Percentiles rank a stretch among this genome's conserved stretches.
These are phyloP conservation scores for Calonectria multiphialidica DNA, from an alignment of 2,329 filamentous ascomycete species.

Conservation along the genomic window DNA sequence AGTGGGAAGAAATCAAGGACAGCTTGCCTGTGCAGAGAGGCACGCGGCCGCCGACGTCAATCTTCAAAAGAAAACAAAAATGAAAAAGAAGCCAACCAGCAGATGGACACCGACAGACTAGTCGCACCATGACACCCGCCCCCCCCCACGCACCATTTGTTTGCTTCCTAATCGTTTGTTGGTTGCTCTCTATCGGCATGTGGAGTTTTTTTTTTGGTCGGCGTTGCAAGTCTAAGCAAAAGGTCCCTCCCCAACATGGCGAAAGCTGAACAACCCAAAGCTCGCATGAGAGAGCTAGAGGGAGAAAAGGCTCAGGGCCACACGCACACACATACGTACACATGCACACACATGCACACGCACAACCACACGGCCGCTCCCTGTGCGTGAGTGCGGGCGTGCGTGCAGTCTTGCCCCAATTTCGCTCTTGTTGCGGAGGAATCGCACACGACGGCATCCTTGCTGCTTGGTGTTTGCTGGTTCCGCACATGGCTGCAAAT, in stretches of 20 bases:
- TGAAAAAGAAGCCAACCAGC: not conserved
- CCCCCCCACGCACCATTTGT: not conserved
- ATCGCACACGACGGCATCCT: not conserved
- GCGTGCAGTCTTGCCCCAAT: not conserved
- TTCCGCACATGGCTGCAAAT: slow-evolving; percentile 4
- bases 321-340: not conserved
- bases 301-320: not conserved
- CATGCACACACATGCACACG: not conserved
- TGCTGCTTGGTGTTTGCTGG: not conserved
- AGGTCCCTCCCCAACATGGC: not conserved
- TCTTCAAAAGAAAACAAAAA: not conserved
- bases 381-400: too few species aligned
- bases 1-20: not conserved
- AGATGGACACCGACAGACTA: too few species aligned
- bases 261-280: not conserved
- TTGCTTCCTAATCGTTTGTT: not conserved
- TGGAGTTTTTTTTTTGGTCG: not conserved
- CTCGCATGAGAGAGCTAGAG: not conserved
- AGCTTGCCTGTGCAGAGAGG: not conserved
- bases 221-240: not conserved
- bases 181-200: not conserved
- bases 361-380: not conserved
- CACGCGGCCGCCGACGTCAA: not conserved
- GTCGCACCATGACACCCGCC: not conserved
- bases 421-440: not conserved